phyloP scores from a whole-genome alignment of 805 yeast genomes.

The Metschnikowia noctiluminum region DNA sequence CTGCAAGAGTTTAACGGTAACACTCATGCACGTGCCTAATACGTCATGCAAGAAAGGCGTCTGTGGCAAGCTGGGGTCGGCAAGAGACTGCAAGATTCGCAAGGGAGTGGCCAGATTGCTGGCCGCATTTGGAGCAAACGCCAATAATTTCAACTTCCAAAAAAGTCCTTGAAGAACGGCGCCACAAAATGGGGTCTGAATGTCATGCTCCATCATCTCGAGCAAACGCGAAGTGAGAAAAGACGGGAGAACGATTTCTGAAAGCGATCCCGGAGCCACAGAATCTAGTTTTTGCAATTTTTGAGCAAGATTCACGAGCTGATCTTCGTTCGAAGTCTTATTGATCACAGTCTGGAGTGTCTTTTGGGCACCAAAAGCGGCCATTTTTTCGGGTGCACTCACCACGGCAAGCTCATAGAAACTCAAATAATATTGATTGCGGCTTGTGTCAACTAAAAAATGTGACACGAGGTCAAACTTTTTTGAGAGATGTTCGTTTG shows the following conservation, averaged over 20 bases:
- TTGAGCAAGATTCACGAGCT: conserved; percentile 8
- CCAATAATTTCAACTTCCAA: conserved; percentile 10
- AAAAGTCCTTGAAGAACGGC: conserved; percentile 3
- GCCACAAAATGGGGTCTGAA: not conserved
- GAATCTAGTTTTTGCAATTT: conserved; percentile 4
- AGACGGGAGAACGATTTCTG: conserved; percentile 6
- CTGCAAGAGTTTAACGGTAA: conserved; percentile 1
- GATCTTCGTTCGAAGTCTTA: conserved; percentile 13
- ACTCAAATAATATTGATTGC: conserved; percentile 39
- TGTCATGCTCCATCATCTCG: conserved; percentile 3
- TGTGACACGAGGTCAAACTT: conserved; percentile 44
- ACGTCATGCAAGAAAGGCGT: conserved; percentile 8
- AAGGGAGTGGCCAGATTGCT: conserved; percentile 2
- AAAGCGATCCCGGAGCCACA: not conserved
- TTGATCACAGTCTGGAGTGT: conserved; percentile 50
- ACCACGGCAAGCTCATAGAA: conserved; percentile 47
- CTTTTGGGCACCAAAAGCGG: conserved; percentile 40
- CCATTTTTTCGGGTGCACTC: conserved; percentile 42
- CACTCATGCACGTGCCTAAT: conserved; percentile 4
- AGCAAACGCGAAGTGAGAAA: conserved; percentile 8
- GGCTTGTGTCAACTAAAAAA: conserved; percentile 29
- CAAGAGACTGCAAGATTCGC: conserved; percentile 3
- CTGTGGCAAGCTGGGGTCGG: conserved; percentile 5
- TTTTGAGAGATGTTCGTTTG: conserved; percentile 44
- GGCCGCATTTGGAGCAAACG: conserved; percentile 3